Conservation (phyloP, 192 early-diverging fungal genomes). For the Glomus cerebriforme region DNA sequence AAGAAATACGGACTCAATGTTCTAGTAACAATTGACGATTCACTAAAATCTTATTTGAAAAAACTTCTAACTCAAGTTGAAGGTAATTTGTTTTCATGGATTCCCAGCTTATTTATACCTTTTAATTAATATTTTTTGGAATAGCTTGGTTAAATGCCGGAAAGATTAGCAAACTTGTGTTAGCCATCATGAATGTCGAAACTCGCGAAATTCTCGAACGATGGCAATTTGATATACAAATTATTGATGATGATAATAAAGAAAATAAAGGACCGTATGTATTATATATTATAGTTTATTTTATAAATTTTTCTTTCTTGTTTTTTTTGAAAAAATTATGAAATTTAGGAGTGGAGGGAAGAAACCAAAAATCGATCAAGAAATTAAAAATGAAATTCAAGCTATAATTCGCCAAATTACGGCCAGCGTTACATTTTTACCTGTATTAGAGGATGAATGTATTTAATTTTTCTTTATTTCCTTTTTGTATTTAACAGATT, state of each 20-base stretch:
- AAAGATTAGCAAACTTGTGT: constrained; percentile 80
- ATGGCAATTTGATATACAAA: constrained; percentile 92
- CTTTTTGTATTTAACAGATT: too few relatives aligned
- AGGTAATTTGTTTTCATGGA: constrained; percentile 49
- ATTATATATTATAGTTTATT: background rate
- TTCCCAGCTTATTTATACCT: background rate
- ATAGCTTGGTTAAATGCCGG: constrained; percentile 77
- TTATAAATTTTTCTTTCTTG: background rate
- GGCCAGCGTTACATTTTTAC: constrained; percentile 86
- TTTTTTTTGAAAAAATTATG: background rate
- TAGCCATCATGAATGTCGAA: constrained; percentile 85
- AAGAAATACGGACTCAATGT: constrained; percentile 89
- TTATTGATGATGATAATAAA: constrained; percentile 55
- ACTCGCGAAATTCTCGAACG: constrained; percentile 83
- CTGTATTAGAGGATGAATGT: constrained; percentile 86
- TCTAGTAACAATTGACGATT: constrained; percentile 73
- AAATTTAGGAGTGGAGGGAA: constrained; percentile 7
- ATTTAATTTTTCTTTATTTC: constrained; percentile 33
- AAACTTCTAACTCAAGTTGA: constrained; percentile 80
- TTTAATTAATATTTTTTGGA: background rate
- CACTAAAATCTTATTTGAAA: constrained; percentile 72
- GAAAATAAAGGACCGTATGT: background rate
- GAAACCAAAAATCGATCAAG: constrained; percentile 56
- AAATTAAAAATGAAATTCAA: constrained; percentile 77
- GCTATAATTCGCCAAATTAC: constrained; percentile 92